Conservation (phyloP, 2,329 filamentous ascomycete genomes). For the Apiospora pterosperma region DNA sequence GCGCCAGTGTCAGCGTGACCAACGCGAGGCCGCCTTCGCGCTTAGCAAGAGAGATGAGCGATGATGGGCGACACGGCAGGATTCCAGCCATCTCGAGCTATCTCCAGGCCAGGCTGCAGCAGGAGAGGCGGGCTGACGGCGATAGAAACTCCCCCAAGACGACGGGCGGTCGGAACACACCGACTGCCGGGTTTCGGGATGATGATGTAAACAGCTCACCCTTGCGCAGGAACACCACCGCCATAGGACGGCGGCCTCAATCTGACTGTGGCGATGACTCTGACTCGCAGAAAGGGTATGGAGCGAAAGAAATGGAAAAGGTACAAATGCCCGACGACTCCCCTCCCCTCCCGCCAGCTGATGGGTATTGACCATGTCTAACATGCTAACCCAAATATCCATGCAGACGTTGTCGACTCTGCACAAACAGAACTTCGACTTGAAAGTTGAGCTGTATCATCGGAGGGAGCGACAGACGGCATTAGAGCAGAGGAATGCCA, state of each 20-base stretch:
- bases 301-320: constrained; percentile 66
- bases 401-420: constrained; percentile 60
- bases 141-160: constrained; percentile 38
- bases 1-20: constrained; percentile 21
- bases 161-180: constrained; percentile 15
- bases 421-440: constrained; percentile 74
- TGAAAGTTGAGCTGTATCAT: constrained; percentile 71
- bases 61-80: constrained; percentile 36
- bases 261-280: constrained; percentile 40
- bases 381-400: constrained; percentile 9
- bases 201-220: constrained; percentile 35
- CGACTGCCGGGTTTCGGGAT: not conserved
- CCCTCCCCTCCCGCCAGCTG: not conserved
- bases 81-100: constrained; percentile 42
- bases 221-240: constrained; percentile 24
- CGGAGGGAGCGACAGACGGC: constrained; percentile 60
- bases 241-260: constrained; percentile 36
- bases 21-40: constrained; percentile 36
- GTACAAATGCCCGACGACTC: constrained; percentile 33
- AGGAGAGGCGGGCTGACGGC: constrained; percentile 46
- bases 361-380: not conserved
- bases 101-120: constrained; percentile 53
- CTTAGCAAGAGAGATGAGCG: constrained; percentile 38
- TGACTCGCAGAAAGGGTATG: constrained; percentile 51
- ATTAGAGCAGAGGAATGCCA: constrained; percentile 56